These are phyloP conservation scores for Cladosporium sp. DNA, from an alignment of 2,329 filamentous ascomycete genomes.

Conservation along the genomic window DNA sequence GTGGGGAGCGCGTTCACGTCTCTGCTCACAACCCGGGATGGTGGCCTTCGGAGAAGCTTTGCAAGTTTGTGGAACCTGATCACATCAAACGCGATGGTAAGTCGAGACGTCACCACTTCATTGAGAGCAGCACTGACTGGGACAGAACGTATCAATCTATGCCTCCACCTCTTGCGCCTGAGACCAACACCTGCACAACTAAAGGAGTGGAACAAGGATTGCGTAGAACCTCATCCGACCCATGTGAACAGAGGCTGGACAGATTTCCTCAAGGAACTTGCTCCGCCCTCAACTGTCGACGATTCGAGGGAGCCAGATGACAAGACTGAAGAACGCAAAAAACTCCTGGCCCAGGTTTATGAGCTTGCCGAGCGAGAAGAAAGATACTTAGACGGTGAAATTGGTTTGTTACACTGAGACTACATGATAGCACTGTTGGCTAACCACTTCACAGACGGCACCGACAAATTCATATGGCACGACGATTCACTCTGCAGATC, in stretches of 20 bases:
- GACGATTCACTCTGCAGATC: not conserved
- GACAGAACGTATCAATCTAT: slow-evolving; percentile 33
- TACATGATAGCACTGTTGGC: slow-evolving; percentile 5
- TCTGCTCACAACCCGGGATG: slow-evolving; percentile 33
- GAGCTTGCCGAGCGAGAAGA: slow-evolving; percentile 27
- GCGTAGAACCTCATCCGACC: slow-evolving; percentile 25
- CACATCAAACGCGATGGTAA: slow-evolving; percentile 68
- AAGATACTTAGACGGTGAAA: slow-evolving; percentile 18
- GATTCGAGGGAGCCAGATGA: slow-evolving; percentile 26
- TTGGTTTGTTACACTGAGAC: slow-evolving; percentile 20
- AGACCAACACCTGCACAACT: slow-evolving; percentile 32
- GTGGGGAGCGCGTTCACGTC: slow-evolving; percentile 29
- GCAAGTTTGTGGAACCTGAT: slow-evolving; percentile 72
- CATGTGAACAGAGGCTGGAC: slow-evolving; percentile 33
- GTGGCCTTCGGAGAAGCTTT: slow-evolving; percentile 42
- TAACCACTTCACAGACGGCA: slow-evolving; percentile 23
- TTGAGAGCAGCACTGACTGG: slow-evolving; percentile 18
- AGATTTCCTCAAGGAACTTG: slow-evolving; percentile 31
- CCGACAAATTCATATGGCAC: not conserved
- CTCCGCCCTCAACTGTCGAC: slow-evolving; percentile 29
- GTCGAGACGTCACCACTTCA: slow-evolving; percentile 3
- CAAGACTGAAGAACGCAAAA: slow-evolving; percentile 18
- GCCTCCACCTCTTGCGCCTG: slow-evolving; percentile 34
- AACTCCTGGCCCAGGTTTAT: slow-evolving; percentile 24
- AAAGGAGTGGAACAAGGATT: slow-evolving; percentile 30